Percentiles rank a stretch among this genome's conserved stretches.
Evolutionary conservation across 768 basidiomycete species (phyloP).

Genomic region (Rubroboletus satanas): DNA sequence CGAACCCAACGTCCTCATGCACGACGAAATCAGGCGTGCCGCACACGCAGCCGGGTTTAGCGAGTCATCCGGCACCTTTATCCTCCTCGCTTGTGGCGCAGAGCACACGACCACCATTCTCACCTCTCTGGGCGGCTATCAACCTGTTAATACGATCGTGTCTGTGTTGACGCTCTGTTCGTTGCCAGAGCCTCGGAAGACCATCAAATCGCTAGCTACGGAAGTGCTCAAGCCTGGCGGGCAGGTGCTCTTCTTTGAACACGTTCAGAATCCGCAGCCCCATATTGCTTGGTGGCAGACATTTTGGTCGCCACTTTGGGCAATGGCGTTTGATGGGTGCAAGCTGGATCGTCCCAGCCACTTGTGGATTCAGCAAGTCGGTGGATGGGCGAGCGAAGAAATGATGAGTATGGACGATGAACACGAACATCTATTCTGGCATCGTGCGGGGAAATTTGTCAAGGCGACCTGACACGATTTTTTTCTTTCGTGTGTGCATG

Average conservation of each 20-base stretch:
- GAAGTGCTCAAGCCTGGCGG: constrained; percentile 64
- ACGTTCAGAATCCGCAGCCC: constrained; percentile 50
- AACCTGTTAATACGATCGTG: constrained; percentile 55
- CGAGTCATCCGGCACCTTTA: constrained; percentile 49
- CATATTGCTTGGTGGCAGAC: constrained; percentile 71
- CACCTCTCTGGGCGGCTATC: constrained; percentile 34
- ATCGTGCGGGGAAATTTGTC: constrained; percentile 53
- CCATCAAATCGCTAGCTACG: constrained; percentile 43
- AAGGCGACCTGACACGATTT: constrained; percentile 32
- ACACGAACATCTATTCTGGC: constrained; percentile 54
- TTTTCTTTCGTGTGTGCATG: not conserved
- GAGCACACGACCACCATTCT: constrained; percentile 52
- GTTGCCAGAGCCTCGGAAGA: constrained; percentile 51
- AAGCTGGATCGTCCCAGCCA: constrained; percentile 54
- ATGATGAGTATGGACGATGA: constrained; percentile 51
- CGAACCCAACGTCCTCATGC: constrained; percentile 69
- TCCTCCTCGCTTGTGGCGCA: constrained; percentile 61
- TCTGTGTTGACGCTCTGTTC: constrained; percentile 66
- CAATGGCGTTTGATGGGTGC: constrained; percentile 57
- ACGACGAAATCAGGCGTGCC: constrained; percentile 45
- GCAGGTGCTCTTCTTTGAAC: constrained; percentile 64
- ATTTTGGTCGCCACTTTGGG: constrained; percentile 73
- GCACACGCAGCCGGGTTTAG: constrained; percentile 51
- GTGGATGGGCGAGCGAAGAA: constrained; percentile 47
- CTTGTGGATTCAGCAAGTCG: constrained; percentile 41